phyloP scores from a whole-genome alignment of 2,329 filamentous ascomycete species.

The Microthyrium microscopicum region DNA sequence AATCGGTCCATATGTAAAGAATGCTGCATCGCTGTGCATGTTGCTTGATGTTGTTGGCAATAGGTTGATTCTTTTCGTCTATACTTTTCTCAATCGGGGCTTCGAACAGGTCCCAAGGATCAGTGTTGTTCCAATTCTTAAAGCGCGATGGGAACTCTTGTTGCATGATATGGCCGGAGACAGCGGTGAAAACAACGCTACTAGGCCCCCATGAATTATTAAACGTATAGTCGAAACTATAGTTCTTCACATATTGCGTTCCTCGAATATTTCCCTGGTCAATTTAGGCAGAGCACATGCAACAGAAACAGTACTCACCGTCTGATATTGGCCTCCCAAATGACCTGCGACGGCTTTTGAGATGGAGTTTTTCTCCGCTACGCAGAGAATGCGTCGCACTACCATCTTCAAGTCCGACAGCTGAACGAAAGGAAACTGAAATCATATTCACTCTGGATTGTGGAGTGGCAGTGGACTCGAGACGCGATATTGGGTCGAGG shows the following conservation, averaged over 20 bases:
- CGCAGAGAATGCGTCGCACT: slow-evolving; percentile 53
- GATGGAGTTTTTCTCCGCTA: slow-evolving; percentile 84
- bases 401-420: too few relatives aligned
- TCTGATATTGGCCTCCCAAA: slow-evolving; percentile 56
- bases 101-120: slow-evolving; percentile 64
- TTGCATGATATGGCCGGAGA: slow-evolving; percentile 73
- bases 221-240: slow-evolving; percentile 81
- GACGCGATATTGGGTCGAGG: too few relatives aligned
- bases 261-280: slow-evolving; percentile 47
- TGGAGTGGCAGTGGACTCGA: too few relatives aligned
- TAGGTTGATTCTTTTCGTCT: slow-evolving; percentile 48
- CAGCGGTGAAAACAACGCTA: slow-evolving; percentile 83
- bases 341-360: slow-evolving; percentile 86
- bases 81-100: slow-evolving; percentile 57
- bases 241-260: slow-evolving; percentile 80
- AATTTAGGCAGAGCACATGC: slow-evolving; percentile 3
- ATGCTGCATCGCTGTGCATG: slow-evolving; percentile 58
- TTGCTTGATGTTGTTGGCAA: slow-evolving; percentile 70
- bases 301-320: not conserved
- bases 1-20: slow-evolving; percentile 97
- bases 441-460: too few relatives aligned
- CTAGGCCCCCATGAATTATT: slow-evolving; percentile 63
- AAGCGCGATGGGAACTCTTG: slow-evolving; percentile 60
- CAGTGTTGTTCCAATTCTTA: slow-evolving; percentile 66
- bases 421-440: too few relatives aligned